Conservation (phyloP, 108 stramenopile species). For the Nitzschia inconspicua region DNA sequence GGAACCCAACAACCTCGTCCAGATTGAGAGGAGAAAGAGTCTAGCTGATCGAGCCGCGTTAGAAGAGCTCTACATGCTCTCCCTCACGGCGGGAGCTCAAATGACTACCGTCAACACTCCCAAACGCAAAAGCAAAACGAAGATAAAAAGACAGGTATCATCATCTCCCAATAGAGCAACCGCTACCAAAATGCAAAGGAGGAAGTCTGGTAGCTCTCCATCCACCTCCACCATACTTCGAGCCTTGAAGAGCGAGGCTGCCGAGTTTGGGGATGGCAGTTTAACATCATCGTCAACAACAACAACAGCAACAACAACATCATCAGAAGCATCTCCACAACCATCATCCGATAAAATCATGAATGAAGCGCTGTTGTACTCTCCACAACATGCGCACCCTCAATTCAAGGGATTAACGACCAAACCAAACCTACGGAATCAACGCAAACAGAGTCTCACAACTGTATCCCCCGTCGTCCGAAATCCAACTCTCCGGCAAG, state of each 20-base stretch:
- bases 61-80: slow-evolving; percentile 8
- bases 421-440: not conserved
- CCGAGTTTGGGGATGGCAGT: not conserved
- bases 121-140: not conserved
- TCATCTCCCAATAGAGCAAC: not conserved
- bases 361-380: not conserved
- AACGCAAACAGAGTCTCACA: not conserved
- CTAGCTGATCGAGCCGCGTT: slow-evolving; percentile 1
- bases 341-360: too few species aligned
- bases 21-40: not conserved
- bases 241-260: not conserved
- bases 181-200: not conserved
- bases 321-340: too few species aligned
- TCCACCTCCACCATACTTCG: too few species aligned
- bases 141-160: not conserved
- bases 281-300: not conserved
- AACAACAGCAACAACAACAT: not conserved
- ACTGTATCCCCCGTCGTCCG: not conserved
- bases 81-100: slow-evolving; percentile 2
- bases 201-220: not conserved
- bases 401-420: not conserved
- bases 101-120: not conserved
- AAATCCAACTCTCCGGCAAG: too few species aligned
- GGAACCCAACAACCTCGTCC: slow-evolving; percentile 3
- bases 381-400: not conserved